Conservation (phyloP, 2,329 filamentous ascomycete genomes). For the Colletotrichum cuscutae region DNA sequence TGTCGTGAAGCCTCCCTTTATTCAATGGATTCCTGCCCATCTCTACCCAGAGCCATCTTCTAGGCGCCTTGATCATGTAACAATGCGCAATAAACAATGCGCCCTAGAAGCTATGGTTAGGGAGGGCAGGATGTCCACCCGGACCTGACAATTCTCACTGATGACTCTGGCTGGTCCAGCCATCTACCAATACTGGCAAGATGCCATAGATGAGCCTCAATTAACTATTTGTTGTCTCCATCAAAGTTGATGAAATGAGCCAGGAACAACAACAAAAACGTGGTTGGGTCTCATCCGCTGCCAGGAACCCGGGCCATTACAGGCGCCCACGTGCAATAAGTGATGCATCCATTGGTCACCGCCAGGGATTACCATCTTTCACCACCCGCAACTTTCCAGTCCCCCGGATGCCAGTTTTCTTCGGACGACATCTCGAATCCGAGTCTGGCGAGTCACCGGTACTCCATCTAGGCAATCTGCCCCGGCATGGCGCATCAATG, state of each 20-base stretch:
- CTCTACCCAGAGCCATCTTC: no score
- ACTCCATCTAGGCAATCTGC: slow-evolving; percentile 25
- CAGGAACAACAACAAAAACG: slow-evolving; percentile 18
- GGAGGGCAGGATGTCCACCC: slow-evolving; percentile 13
- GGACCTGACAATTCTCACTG: background rate
- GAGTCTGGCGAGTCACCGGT: slow-evolving; percentile 12
- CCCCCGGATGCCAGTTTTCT: slow-evolving; percentile 5
- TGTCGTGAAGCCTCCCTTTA: background rate
- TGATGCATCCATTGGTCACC: slow-evolving; percentile 44
- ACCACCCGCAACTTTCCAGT: background rate
- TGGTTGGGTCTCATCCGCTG: slow-evolving; percentile 21
- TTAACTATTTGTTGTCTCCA: background rate
- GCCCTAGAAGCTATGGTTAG: background rate
- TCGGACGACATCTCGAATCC: slow-evolving; percentile 25
- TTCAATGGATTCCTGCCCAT: background rate
- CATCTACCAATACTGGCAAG: background rate
- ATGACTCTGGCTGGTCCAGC: background rate
- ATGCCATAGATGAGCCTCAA: slow-evolving; percentile 7
- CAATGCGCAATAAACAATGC: background rate
- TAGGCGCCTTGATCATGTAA: no score
- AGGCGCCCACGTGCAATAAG: slow-evolving; percentile 38
- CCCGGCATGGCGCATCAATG: slow-evolving; percentile 35
- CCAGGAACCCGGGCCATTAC: slow-evolving; percentile 11
- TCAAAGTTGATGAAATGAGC: background rate
- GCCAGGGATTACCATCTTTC: slow-evolving; percentile 13